Conservation (phyloP, 768 basidiomycete genomes). For the Kockovaella imperatae region DNA sequence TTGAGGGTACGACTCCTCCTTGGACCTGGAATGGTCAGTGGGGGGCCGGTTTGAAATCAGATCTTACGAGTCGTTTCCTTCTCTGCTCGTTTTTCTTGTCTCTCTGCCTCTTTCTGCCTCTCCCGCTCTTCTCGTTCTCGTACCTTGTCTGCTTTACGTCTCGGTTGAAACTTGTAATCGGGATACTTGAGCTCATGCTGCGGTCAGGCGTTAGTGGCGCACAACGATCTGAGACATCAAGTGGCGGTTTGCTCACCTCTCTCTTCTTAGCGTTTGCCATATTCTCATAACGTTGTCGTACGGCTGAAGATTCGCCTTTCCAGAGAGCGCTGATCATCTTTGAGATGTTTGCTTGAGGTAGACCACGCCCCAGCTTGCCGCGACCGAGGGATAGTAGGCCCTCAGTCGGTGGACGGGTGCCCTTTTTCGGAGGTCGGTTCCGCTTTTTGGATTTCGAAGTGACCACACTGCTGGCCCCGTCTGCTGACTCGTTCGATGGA, state of each 20-base stretch:
- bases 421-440: conserved; percentile 29
- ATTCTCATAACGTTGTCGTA: conserved; percentile 47
- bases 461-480: background rate
- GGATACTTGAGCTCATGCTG: conserved; percentile 39
- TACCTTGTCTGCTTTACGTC: conserved; percentile 36
- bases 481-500: background rate
- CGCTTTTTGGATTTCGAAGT: conserved; percentile 8
- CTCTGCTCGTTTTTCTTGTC: conserved; percentile 16
- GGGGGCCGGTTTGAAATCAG: no score
- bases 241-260: conserved; percentile 37
- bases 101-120: conserved; percentile 22
- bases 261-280: conserved; percentile 36
- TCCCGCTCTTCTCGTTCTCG: conserved; percentile 28
- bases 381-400: conserved; percentile 20
- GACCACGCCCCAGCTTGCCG: conserved; percentile 41
- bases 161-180: conserved; percentile 43
- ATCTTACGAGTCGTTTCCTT: conserved; percentile 9
- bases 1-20: background rate
- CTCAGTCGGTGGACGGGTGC: conserved; percentile 21
- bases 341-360: conserved; percentile 60
- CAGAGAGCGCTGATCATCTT: conserved; percentile 59
- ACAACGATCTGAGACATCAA: background rate
- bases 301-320: conserved; percentile 52
- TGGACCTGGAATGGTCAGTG: background rate
- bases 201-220: background rate